Base-by-base conservation (phyloP, 2,329 filamentous ascomycete genomes). In the Colletotrichum horii region DNA sequence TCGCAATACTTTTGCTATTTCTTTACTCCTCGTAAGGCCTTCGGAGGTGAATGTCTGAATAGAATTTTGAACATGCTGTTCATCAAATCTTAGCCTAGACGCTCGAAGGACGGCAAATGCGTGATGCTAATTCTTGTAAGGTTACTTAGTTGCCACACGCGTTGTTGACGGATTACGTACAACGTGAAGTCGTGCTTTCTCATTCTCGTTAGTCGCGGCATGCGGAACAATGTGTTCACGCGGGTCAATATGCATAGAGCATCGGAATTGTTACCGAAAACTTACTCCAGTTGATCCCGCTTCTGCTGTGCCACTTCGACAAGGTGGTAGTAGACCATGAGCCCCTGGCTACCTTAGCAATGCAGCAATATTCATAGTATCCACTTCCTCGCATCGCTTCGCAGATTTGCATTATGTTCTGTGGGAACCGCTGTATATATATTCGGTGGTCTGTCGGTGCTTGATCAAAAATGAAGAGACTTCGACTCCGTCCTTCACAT, bases 261-360 rank as follows among this genome's bases (percentile, higher is more conserved):
- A n/a, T 48, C 62, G 38, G 38, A 30, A 14, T 7, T 66, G 1
- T 70, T 70, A 22, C 66, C 66, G 11, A 9, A 52, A 70, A 70
- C 19, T 16, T 36, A 24, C 43, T 48, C 14, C 22, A 16, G n/a
- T 7, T 69, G 65, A 70, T 70, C 22, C 66, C 66, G 66, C 55
- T 70, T 70, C 6, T 48, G 55, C 66, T 70, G 66, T 70, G 66
- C 66, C 55, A 1, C 66, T 61, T 70, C 19, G 55, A 34, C 55
- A 61, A 70, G 66, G 19, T 14, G n/a, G 22, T 34, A 16, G 16
- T 52, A 30, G 14, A 8, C 52, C 38, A 14, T 24, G 28, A 26
- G 36, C 34, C 66, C 66, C 55, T 19, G 30, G 32, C 55, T n/a
- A n/a, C n/a, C n/a, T n/a, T n/a, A 38, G 32, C 30, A 28, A 30